Evolutionary conservation across 345 rosid genomes (phyloP), one percentile per base, ranked within the genome.

Genomic region (Pistacia atlantica): DNA sequence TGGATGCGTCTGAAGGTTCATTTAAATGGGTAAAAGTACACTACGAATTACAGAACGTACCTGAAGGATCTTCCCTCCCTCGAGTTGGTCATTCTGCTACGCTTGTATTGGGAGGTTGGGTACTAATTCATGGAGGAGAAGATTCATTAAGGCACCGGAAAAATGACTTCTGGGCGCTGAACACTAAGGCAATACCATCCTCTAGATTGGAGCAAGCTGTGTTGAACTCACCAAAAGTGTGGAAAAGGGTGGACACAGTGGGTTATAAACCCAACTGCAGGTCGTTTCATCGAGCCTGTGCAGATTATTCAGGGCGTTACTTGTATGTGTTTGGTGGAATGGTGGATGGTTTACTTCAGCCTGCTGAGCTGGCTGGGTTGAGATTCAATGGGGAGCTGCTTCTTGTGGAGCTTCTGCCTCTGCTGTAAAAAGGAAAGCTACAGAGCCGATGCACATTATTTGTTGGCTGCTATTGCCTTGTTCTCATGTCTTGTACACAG

Each of bases 61-160:
- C 97, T 0, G 87, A 71, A 35, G 88, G 91, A 77, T 66, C 77
- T 63, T 83, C 89, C 62, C 90, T 96, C 65, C 92, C 97, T 0
- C 85, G 98, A n/a, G 99, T 96, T 70, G 99, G 99, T 79, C 99
- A 96, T 89, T 92, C 97, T 0, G 97, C 98, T 22, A 85, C 89
- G 2, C 90, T 83, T 11, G 83, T 91, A 61, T 71, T 92, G 72
- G 98, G 98, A 54, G 94, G 97, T 42, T 80, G 83, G 57, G 72
- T 96, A 81, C 87, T 96, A 60, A 91, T 96, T 48, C 86, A 92
- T 37, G 99, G 98, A 49, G 99, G 99, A 3, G 99, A 96, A 86
- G 99, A 96, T 80, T 86, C 98, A 17, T 42, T 75, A 76, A 89
- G 98, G 80, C 89, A 84, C 67, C 85, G 95, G 73, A 96, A 96